Evolutionary conservation across 441 rosid species (phyloP).

Genomic region (Rhodomyrtus psidioides): DNA sequence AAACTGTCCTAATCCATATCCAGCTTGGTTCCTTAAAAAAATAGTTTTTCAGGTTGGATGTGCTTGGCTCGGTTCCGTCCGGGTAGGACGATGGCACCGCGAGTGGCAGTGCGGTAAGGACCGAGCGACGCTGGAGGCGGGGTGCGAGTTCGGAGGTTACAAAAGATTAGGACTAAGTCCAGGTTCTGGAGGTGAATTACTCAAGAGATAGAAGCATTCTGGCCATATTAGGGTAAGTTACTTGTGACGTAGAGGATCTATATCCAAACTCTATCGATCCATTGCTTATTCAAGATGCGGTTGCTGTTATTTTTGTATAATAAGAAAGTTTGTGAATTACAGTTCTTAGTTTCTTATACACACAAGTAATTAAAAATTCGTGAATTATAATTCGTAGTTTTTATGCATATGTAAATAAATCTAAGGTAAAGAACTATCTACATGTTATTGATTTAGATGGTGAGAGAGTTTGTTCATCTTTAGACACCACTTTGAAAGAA

Average conservation of each 20-base stretch:
- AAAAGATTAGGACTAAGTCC: too few species aligned
- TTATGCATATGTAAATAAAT: background rate
- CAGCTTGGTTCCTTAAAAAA: too few species aligned
- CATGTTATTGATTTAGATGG: background rate
- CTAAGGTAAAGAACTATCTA: too few species aligned
- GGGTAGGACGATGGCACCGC: too few species aligned
- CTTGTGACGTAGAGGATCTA: background rate
- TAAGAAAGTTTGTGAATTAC: fast-evolving
- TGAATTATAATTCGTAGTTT: background rate
- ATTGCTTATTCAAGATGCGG: background rate
- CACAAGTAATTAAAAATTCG: background rate
- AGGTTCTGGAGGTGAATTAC: too few species aligned
- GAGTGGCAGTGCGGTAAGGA: too few species aligned
- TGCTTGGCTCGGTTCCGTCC: too few species aligned
- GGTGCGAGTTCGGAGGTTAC: too few species aligned
- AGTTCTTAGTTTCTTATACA: background rate
- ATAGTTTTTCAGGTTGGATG: too few species aligned
- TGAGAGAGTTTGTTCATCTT: background rate
- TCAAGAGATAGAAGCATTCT: background rate
- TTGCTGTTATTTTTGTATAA: background rate
- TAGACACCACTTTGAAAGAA: background rate
- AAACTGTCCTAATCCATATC: too few species aligned
- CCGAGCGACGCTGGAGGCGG: too few species aligned
- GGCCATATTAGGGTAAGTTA: background rate
- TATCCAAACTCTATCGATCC: background rate